Evolutionary conservation across 345 rosid genomes (phyloP), one percentile per base, ranked within the genome.

Genomic region (Acer yangbiense): DNA sequence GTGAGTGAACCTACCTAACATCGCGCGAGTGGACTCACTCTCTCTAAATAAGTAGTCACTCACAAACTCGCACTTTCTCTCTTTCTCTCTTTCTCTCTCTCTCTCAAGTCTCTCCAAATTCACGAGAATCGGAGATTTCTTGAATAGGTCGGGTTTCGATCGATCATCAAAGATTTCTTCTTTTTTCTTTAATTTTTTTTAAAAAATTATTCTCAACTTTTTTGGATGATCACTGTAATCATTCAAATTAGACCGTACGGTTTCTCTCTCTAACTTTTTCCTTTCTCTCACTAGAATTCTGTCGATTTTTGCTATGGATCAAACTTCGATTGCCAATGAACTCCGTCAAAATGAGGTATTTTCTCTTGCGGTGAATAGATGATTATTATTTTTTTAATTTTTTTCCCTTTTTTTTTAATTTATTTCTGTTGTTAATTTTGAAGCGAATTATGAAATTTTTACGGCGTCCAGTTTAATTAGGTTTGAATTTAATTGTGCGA

Each of bases 281-380:
- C 20, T 72, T 57, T 61, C 35, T 72, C 20, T 58, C 35, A 13
- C 11, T 64, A 74, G 77, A 64, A 65, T 50, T 7, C 35, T 23
- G 46, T 50, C 20, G 62, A 65, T 73, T 39, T 54, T 46, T 62
- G 71, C 44, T 2, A 65, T 65, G 29, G 71, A 62, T 0, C 44
- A 52, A 3, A 41, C 39, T 46, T 18, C 81, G 43, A 74, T 79
- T 82, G 6, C 76, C 25, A 54, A 77, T 71, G 74, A 78, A 50
- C 80, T 79, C 20, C 73, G 76, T 16, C 80, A 68, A 23, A 60
- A 39, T 65, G 78, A 86, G 83, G 88, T 79, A 65, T 14, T 70
- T 62, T 62, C 11, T 54, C 58, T 14, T 4, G 1, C n/a, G 3
- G 50, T 46, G 50, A 46, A 46, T 46, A 46, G 46, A 29, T 73